Evolutionary conservation across 2,329 filamentous ascomycete genomes (phyloP).

Genomic region (Bipolaris zeicola): DNA sequence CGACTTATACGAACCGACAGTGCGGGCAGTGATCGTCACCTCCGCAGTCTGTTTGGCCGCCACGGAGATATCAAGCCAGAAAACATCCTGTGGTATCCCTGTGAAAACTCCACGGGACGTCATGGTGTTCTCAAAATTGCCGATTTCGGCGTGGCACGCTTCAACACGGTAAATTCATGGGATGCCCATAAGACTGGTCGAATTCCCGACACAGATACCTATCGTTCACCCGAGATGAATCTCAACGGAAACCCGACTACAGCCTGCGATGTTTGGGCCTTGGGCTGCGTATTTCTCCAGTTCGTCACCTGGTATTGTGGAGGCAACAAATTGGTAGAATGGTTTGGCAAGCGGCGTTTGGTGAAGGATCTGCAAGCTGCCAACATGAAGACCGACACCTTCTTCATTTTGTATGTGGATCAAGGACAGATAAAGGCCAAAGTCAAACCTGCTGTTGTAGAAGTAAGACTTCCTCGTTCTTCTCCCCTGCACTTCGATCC

Average conservation of each 20-base stretch:
- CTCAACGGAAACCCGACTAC: slow-evolving; percentile 19
- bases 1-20: neutral
- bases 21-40: neutral
- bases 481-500: neutral
- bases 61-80: slow-evolving; percentile 47
- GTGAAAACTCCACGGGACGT: neutral
- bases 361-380: neutral
- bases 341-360: neutral
- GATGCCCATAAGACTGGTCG: neutral
- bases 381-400: neutral
- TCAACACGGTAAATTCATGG: slow-evolving; percentile 7
- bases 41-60: slow-evolving; percentile 31
- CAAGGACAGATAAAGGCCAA: neutral
- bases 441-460: slow-evolving; percentile 1
- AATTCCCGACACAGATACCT: slow-evolving; percentile 33
- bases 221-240: slow-evolving; percentile 49
- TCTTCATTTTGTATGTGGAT: neutral
- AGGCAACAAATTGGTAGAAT: slow-evolving; percentile 2
- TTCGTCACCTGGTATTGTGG: slow-evolving; percentile 33
- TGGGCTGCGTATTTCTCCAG: slow-evolving; percentile 40
- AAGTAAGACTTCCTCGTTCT: neutral
- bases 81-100: slow-evolving; percentile 45
- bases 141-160: slow-evolving; percentile 35
- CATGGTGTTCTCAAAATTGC: slow-evolving; percentile 37
- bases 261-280: slow-evolving; percentile 46